These are phyloP conservation scores for Anastatica hierochuntica DNA, from an alignment of 345 rosid genomes.

Conservation along the genomic window DNA sequence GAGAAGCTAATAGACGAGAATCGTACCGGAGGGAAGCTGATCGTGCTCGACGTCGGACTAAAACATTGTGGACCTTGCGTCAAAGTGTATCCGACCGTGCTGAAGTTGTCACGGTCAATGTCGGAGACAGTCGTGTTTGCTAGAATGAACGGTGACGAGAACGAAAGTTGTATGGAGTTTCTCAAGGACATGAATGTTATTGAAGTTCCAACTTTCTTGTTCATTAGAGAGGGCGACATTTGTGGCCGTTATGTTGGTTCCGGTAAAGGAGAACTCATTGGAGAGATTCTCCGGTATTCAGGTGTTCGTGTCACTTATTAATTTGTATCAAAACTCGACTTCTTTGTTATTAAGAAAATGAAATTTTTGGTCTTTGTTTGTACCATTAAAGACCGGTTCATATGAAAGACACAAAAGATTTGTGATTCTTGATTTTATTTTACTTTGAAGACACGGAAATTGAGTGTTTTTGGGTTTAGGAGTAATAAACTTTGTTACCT, in stretches of 20 bases:
- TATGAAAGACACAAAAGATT: background rate
- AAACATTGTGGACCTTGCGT: conserved; percentile 94
- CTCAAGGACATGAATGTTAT: conserved; percentile 75
- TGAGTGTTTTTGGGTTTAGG: no score
- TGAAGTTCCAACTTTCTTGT: conserved; percentile 82
- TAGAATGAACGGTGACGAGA: conserved; percentile 93
- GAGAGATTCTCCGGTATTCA: conserved; percentile 81
- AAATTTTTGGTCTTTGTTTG: conserved; percentile 6
- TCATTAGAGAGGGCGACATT: conserved; percentile 67
- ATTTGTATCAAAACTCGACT: conserved; percentile 5
- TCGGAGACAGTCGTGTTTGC: conserved; percentile 62
- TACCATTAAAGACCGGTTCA: background rate
- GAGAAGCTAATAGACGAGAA: conserved; percentile 68
- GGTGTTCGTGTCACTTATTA: conserved; percentile 73
- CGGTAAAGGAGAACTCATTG: conserved; percentile 90
- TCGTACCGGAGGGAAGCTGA: conserved; percentile 51
- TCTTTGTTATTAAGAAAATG: background rate
- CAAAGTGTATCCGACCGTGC: conserved; percentile 83
- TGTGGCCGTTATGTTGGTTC: conserved; percentile 84
- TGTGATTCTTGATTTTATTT: background rate
- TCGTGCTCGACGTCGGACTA: conserved; percentile 81
- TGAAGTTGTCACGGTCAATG: conserved; percentile 75
- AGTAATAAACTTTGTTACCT: no score
- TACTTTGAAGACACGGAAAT: conserved; percentile 13
- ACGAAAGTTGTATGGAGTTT: conserved; percentile 85